A percentile compares a stretch with the other conserved stretches of the same genome.
Evolutionary conservation across 345 rosid genomes (phyloP).

Genomic region (Melastoma malabathricum): DNA sequence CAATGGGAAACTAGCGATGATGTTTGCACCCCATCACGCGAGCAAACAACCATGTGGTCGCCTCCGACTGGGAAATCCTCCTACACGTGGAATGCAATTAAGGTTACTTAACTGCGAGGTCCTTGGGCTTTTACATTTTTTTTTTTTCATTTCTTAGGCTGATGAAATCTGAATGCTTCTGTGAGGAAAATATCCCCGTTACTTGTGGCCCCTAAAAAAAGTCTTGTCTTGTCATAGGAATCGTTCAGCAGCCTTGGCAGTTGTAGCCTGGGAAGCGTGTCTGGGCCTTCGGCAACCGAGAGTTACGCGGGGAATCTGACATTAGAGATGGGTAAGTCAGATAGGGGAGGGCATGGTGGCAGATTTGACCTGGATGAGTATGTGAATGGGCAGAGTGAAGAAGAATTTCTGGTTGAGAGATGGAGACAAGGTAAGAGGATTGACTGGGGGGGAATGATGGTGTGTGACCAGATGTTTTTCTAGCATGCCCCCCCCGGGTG

Average conservation of each 20-base stretch:
- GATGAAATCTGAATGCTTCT: no score
- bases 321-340: conserved; percentile 13
- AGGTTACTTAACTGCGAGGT: conserved; percentile 13
- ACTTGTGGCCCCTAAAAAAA: neutral
- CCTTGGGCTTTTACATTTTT: no score
- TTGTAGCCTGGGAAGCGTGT: conserved; percentile 49
- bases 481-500: conserved; percentile 6
- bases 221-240: conserved; percentile 21
- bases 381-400: conserved; percentile 31
- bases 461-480: conserved; percentile 36
- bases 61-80: conserved; percentile 18
- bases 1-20: conserved; percentile 85
- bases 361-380: conserved; percentile 46
- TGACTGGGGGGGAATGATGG: conserved; percentile 48
- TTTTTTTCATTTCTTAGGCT: no score
- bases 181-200: neutral
- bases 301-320: conserved; percentile 13
- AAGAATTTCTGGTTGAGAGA: conserved; percentile 44
- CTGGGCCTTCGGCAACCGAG: conserved; percentile 14
- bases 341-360: conserved; percentile 4
- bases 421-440: conserved; percentile 63
- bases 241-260: conserved; percentile 68
- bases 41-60: conserved; percentile 17
- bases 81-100: conserved; percentile 19
- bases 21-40: conserved; percentile 23